These are phyloP conservation scores for Stereum hirsutum DNA, from an alignment of 1,284 basidiomycete species.

Conservation along the genomic window DNA sequence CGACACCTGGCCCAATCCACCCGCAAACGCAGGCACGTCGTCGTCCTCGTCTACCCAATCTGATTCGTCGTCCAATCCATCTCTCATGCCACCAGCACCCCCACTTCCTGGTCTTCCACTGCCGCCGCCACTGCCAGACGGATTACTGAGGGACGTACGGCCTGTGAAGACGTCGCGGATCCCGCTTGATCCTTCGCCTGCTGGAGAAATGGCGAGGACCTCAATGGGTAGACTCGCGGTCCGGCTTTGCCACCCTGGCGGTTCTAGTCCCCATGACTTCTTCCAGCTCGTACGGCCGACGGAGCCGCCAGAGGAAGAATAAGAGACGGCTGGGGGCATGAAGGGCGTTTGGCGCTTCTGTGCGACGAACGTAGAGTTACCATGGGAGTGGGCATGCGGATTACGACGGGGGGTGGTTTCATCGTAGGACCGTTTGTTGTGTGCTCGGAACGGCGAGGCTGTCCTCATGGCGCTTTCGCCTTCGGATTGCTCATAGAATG, in stretches of 20 bases:
- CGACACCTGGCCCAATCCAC: conserved; percentile 67
- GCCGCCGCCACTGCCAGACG: too few relatives aligned
- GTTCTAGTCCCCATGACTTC: conserved; percentile 78
- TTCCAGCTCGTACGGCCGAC: conserved; percentile 75
- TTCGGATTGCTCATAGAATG: conserved; percentile 68
- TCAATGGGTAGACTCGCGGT: conserved; percentile 62
- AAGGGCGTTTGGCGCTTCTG: conserved; percentile 68
- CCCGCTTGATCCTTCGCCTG: conserved; percentile 39
- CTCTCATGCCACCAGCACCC: conserved; percentile 46
- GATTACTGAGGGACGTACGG: conserved; percentile 44
- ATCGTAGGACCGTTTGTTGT: conserved; percentile 32
- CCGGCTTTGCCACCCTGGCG: conserved; percentile 74
- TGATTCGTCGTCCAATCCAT: conserved; percentile 63
- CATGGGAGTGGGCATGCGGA: conserved; percentile 14
- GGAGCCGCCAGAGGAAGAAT: conserved; percentile 29
- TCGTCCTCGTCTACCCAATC: conserved; percentile 84
- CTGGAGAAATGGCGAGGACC: conserved; percentile 56
- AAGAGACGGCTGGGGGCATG: conserved; percentile 33
- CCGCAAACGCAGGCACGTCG: conserved; percentile 64
- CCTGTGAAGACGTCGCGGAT: conserved; percentile 76
- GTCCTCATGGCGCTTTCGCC: conserved; percentile 40
- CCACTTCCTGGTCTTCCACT: too few relatives aligned
- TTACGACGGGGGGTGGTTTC: conserved; percentile 42
- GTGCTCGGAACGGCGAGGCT: conserved; percentile 40
- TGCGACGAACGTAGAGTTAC: conserved; percentile 55